Evolutionary conservation across 225 moss, liverwort and hornwort species (phyloP), one percentile per base, ranked within the genome.

Genomic region (Lunularia cruciata): DNA sequence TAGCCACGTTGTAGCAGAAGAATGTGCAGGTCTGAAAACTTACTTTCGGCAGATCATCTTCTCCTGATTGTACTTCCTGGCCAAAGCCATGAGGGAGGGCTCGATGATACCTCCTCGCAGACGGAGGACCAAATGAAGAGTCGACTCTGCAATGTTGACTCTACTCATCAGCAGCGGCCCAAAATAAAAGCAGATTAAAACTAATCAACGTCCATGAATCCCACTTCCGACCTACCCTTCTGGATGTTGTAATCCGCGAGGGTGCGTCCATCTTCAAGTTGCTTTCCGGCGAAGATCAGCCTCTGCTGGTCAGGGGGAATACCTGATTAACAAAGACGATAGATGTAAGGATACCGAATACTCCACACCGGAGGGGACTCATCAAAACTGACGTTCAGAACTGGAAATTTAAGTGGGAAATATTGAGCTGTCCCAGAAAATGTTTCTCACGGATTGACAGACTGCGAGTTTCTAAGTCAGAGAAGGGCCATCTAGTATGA

Each of bases 21-120:
- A n/a, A n/a, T n/a, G n/a, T 16, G 31, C 13, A 58, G 19, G 2
- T 25, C 54, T 2, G 28, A 25, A 3, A 22, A 82, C 88, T 81
- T 75, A 94, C 94, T 94, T 94, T 77, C 89, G 81, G 84, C 94
- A 94, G 49, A 94, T 91, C 94, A 94, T 91, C 84, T 91, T 94
- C 57, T 94, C 91, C 72, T 94, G 94, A 63, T 91, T 94, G 58
- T 85, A 94, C 82, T 94, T 94, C 75, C 91, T 75, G 11, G 91
- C 94, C 64, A 94, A 77, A 40, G 94, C 87, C 91, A 91, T 94
- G 54, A 91, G 73, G 13, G 91, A 94, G 18, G 94, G 94, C 86
- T 94, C 94, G 31, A 94, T 94, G 27, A 94, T 94, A 1, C 91
- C 94, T 35, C 91, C 91, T 3, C 94, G 84, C 11, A 94, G 84